These are phyloP conservation scores for Pseudogymnoascus sp. DNA, from an alignment of 2,329 filamentous ascomycete genomes.

Conservation along the genomic window DNA sequence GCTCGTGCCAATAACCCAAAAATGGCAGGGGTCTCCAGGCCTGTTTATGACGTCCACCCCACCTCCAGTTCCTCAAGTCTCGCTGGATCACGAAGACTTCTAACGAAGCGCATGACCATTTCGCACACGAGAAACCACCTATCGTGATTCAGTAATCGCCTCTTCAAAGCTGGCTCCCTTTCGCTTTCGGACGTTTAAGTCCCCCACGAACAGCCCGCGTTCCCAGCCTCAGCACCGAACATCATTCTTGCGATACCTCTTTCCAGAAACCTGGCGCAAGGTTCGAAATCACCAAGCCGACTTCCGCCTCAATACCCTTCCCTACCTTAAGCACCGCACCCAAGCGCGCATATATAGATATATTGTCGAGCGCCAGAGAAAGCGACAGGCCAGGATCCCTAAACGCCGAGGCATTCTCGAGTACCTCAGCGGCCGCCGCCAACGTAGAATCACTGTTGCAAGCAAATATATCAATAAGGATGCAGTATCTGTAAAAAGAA, in stretches of 20 bases:
- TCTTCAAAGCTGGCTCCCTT: slow-evolving; percentile 5
- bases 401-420: slow-evolving; percentile 39
- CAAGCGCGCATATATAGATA: slow-evolving; percentile 72
- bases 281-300: slow-evolving; percentile 58
- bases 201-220: not conserved
- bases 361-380: slow-evolving; percentile 56
- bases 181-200: slow-evolving; percentile 7
- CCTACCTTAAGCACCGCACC: slow-evolving; percentile 57
- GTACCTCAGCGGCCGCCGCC: slow-evolving; percentile 31
- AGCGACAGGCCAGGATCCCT: slow-evolving; percentile 40
- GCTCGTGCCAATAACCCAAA: not conserved
- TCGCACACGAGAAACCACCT: not conserved
- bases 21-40: not conserved
- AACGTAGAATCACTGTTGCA: slow-evolving; percentile 12
- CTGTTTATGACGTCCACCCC: slow-evolving; percentile 2
- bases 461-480: slow-evolving; percentile 16
- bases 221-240: slow-evolving; percentile 33
- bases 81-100: not conserved
- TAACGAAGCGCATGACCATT: not conserved
- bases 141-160: not conserved
- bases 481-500: slow-evolving; percentile 22
- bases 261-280: slow-evolving; percentile 53
- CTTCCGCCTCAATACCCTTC: slow-evolving; percentile 68
- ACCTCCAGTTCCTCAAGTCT: not conserved
- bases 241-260: slow-evolving; percentile 55